phyloP scores from a whole-genome alignment of 768 basidiomycete species.

The Serendipita vermifera region DNA sequence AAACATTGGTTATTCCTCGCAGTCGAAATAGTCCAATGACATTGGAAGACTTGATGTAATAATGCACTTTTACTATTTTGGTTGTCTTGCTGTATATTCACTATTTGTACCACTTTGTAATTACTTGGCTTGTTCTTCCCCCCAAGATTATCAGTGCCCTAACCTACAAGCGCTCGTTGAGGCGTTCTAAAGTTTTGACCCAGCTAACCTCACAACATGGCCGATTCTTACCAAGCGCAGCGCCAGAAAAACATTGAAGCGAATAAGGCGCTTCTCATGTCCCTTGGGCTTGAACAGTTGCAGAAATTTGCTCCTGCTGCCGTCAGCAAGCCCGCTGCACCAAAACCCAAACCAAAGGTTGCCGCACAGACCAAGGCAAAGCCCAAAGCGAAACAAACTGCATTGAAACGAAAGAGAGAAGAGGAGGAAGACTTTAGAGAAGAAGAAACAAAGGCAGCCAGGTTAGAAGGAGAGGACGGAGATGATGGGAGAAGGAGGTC shows the following conservation, averaged over 20 bases:
- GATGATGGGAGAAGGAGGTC: conserved; percentile 40
- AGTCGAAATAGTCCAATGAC: background rate
- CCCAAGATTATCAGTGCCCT: background rate
- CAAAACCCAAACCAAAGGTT: background rate
- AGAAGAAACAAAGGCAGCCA: conserved; percentile 1
- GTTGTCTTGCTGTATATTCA: background rate
- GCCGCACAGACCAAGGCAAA: background rate
- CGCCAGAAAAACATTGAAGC: conserved; percentile 4
- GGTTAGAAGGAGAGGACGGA: conserved; percentile 4
- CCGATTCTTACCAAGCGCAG: background rate
- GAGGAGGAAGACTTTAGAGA: conserved; percentile 1
- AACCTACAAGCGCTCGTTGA: background rate
- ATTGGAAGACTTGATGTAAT: background rate
- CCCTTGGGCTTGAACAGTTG: conserved; percentile 1
- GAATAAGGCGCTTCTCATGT: conserved; percentile 8
- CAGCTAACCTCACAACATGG: background rate
- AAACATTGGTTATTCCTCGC: background rate
- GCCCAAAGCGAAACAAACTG: conserved; percentile 8
- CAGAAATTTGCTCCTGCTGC: background rate
- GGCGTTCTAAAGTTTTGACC: no score
- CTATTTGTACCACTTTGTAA: background rate
- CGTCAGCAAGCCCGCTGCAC: background rate
- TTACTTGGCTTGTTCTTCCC: background rate
- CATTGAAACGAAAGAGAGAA: conserved; percentile 3
- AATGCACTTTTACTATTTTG: background rate